Evolutionary conservation across 2,329 filamentous ascomycete species (phyloP), one percentile per base, ranked within the genome.

Genomic region (Colletotrichum lentis): DNA sequence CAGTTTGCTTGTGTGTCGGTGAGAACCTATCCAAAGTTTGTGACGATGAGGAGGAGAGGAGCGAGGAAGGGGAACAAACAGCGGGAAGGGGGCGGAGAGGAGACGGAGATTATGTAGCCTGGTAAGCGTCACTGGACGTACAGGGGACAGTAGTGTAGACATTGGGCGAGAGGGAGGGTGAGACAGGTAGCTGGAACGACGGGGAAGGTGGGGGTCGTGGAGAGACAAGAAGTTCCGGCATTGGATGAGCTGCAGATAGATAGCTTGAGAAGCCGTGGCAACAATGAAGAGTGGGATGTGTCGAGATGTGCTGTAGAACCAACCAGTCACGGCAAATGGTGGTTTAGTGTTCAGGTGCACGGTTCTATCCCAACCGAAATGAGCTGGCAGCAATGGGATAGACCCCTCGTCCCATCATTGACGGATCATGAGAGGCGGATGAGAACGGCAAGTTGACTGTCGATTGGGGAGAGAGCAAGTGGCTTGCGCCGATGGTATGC

Each of bases 21-120:
- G 39, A 60, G 55, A 64, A 37, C 60, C 64, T 70, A 68, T 69
- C 66, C 66, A 67, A 49, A 67, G 67, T 52, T 41, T 62, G 61
- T 58, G 8, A 63, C 41, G 35, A 41, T 56, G 39, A 31, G 20
- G 22, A 27, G 31, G 58, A 67, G 58, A 62, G 44, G 43, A 35
- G 24, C 22, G 47, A 46, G 39, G 49, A 50, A 37, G 64, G 65
- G 31, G 43, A 22, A 54, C 18, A 20, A 16, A n/a, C 12, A 7
- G 6, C 12, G 27, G 7, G 50, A 37, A 5, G 52, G 35, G 35
- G 16, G 35, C 31, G 52, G 52, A 39, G 52, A 54, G 35, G 52
- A 54, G 52, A 54, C 14, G 67, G 64, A 53, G 59, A 12, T 67
- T 69, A 69, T 69, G 67, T 69, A 69, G 53, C 43, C 39, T n/a